These are phyloP conservation scores for Pseudogymnoascus sp. DNA, from an alignment of 2,329 filamentous ascomycete species.

Conservation along the genomic window DNA sequence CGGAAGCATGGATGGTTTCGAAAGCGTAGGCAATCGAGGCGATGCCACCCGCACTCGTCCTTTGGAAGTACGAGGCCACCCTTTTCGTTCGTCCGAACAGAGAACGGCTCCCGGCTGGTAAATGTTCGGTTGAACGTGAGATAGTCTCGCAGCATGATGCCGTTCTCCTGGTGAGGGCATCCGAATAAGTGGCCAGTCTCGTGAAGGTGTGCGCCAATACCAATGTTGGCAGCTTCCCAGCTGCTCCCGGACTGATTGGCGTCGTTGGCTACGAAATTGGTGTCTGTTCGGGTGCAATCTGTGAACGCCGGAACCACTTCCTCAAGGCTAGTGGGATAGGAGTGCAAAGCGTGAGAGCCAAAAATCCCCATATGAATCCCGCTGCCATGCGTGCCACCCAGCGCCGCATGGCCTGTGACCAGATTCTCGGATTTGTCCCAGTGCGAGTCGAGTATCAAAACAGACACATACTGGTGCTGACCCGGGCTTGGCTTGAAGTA, in stretches of 20 bases:
- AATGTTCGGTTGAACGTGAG: conserved; percentile 78
- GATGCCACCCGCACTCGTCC: conserved; percentile 88
- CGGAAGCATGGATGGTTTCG: conserved; percentile 85
- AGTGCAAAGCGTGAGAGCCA: conserved; percentile 85
- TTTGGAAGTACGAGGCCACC: conserved; percentile 66
- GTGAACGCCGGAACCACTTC: conserved; percentile 83
- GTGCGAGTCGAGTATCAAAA: conserved; percentile 77
- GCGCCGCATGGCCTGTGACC: conserved; percentile 72
- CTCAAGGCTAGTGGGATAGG: conserved; percentile 81
- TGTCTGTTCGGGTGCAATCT: conserved; percentile 85
- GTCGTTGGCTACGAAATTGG: conserved; percentile 72
- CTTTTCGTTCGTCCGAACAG: conserved; percentile 76
- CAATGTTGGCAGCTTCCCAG: conserved; percentile 93
- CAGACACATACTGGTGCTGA: conserved; percentile 83
- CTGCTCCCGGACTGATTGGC: conserved; percentile 80
- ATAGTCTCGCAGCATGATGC: conserved; percentile 90
- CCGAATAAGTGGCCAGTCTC: conserved; percentile 87
- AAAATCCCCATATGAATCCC: conserved; percentile 79
- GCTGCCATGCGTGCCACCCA: conserved; percentile 66
- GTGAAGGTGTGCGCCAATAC: conserved; percentile 87
- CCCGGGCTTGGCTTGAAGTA: conserved; percentile 69
- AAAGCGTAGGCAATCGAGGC: conserved; percentile 81
- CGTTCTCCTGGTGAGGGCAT: conserved; percentile 79
- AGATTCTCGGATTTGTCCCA: conserved; percentile 69
- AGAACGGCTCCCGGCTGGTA: conserved; percentile 72